These are phyloP conservation scores for Termitomyces sp. DNA, from an alignment of 768 basidiomycete genomes.

Conservation along the genomic window DNA sequence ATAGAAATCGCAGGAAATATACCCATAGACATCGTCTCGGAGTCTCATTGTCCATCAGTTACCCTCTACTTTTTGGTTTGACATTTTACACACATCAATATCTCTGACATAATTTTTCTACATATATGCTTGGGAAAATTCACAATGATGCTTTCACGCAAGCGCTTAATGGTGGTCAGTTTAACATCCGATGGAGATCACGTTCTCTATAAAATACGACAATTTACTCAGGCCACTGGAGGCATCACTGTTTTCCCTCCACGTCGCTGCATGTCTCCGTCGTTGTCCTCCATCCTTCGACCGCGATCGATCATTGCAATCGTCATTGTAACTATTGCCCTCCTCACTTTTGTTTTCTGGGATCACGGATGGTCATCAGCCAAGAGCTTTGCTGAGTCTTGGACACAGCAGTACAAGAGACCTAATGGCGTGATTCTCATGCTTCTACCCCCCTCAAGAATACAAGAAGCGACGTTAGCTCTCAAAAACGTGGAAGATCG, in stretches of 20 bases:
- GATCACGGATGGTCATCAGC: background rate
- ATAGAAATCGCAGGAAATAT: background rate
- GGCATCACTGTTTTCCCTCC: background rate
- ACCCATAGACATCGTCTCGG: background rate
- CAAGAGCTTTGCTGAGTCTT: background rate
- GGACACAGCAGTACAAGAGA: background rate
- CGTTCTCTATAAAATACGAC: background rate
- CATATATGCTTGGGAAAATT: too few species aligned
- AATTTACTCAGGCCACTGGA: background rate
- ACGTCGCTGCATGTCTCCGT: constrained; percentile 3
- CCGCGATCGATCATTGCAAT: constrained; percentile 2
- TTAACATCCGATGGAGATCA: too few species aligned
- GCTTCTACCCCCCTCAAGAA: constrained; percentile 18
- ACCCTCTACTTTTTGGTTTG: background rate
- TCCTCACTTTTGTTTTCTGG: constrained; percentile 1
- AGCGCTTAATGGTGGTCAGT: too few species aligned
- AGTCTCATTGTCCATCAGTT: background rate
- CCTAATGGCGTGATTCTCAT: constrained; percentile 24
- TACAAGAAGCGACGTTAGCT: constrained; percentile 21
- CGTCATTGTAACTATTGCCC: background rate
- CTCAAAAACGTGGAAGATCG: constrained; percentile 24
- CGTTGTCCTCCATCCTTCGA: constrained; percentile 3
- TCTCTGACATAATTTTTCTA: too few species aligned
- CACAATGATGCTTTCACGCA: too few species aligned
- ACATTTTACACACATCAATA: background rate